Evolutionary conservation across 2,329 filamentous ascomycete genomes (phyloP).

Genomic region (Gaeumannomyces sp.): DNA sequence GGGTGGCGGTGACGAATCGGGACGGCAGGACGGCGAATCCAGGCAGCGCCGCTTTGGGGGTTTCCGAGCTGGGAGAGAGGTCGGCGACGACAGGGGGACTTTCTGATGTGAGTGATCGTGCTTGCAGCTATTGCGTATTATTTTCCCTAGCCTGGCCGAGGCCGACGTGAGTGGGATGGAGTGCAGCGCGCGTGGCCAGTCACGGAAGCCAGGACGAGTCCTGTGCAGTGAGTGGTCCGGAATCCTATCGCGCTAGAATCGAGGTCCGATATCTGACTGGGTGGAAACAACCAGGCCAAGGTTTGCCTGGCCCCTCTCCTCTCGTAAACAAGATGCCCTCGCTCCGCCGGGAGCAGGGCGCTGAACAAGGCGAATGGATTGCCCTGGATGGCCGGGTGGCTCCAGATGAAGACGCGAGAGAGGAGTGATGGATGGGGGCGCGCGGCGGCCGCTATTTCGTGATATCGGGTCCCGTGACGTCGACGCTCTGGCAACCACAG

Average conservation of each 20-base stretch:
- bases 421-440: not conserved
- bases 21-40: not conserved
- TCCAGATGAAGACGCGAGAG: not conserved
- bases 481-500: not conserved
- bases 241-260: slow-evolving; percentile 27
- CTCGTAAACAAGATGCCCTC: slow-evolving; percentile 7
- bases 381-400: not conserved
- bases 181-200: slow-evolving; percentile 33
- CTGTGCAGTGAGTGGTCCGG: slow-evolving; percentile 31
- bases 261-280: slow-evolving; percentile 22
- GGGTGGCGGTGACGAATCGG: not conserved
- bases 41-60: not conserved
- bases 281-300: slow-evolving; percentile 20
- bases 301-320: slow-evolving; percentile 16
- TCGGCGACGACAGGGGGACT: slow-evolving; percentile 6
- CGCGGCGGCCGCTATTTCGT: not conserved
- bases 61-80: not conserved
- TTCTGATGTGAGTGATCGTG: slow-evolving; percentile 19
- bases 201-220: slow-evolving; percentile 26
- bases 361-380: not conserved
- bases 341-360: not conserved
- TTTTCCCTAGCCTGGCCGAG: slow-evolving; percentile 7
- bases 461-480: not conserved
- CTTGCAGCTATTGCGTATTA: slow-evolving; percentile 19
- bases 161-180: slow-evolving; percentile 23